Evolutionary conservation across 495 filamentous ascomycete genomes (phyloP).

Genomic region (Aspergillus cavernicola): DNA sequence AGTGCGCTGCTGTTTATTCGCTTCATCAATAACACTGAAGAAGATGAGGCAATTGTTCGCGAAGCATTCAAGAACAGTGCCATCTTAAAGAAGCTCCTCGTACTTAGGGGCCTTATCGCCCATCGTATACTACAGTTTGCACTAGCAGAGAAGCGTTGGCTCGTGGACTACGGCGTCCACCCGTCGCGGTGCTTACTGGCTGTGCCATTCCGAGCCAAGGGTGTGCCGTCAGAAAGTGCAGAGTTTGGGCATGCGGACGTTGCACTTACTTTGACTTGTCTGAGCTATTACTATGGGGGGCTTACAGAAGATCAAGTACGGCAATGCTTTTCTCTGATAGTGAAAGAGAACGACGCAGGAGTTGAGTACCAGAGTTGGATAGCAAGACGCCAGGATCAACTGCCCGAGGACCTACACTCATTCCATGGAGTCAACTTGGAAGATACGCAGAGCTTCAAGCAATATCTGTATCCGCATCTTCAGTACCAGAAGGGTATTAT

Average conservation of each 20-base stretch:
- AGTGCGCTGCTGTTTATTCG: not conserved
- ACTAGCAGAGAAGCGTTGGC: constrained; percentile 58
- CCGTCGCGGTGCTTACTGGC: constrained; percentile 5
- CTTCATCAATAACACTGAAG: not conserved
- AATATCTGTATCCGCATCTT: constrained; percentile 50
- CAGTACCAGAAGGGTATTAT: constrained; percentile 49
- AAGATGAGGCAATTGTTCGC: not conserved
- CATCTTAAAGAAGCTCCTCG: constrained; percentile 36
- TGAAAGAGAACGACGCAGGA: constrained; percentile 51
- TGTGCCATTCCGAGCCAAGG: constrained; percentile 69
- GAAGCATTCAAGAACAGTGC: not conserved
- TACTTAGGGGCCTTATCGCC: constrained; percentile 60
- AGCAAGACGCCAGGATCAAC: constrained; percentile 9
- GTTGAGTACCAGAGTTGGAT: constrained; percentile 55
- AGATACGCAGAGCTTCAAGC: constrained; percentile 39
- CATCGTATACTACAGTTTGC: constrained; percentile 51
- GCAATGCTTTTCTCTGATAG: constrained; percentile 44
- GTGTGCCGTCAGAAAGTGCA: constrained; percentile 55
- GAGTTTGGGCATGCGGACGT: constrained; percentile 76
- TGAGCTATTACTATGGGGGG: constrained; percentile 68
- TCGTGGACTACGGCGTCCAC: constrained; percentile 44
- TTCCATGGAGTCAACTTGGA: constrained; percentile 58
- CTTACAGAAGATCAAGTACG: constrained; percentile 52
- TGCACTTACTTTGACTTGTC: constrained; percentile 58
- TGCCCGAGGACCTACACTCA: constrained; percentile 29